phyloP scores from a whole-genome alignment of 1,284 basidiomycete species.

The Entoloma clypeatum region DNA sequence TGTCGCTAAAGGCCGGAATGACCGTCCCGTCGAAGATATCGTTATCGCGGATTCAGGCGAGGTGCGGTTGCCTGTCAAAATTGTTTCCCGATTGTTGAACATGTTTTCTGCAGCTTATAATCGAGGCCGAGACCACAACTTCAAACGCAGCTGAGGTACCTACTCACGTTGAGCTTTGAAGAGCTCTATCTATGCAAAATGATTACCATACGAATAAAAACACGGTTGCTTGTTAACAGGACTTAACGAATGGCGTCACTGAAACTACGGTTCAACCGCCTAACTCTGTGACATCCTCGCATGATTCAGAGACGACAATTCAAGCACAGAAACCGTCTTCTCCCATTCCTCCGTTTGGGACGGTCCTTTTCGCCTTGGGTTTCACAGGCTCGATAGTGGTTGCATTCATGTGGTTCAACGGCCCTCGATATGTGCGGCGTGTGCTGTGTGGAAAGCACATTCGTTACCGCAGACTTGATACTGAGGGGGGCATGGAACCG shows the following conservation, averaged over 20 bases:
- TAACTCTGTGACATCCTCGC: slow-evolving; percentile 8
- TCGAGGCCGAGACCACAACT: slow-evolving; percentile 39
- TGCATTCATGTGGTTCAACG: slow-evolving; percentile 58
- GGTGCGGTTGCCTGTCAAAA: slow-evolving; percentile 41
- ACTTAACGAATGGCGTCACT: slow-evolving; percentile 6
- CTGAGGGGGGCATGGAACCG: slow-evolving; percentile 49
- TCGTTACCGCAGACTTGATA: slow-evolving; percentile 46
- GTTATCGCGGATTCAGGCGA: slow-evolving; percentile 81
- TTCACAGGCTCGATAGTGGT: slow-evolving; percentile 45
- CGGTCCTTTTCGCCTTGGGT: slow-evolving; percentile 43
- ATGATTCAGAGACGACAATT: not conserved
- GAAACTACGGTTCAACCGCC: slow-evolving; percentile 11
- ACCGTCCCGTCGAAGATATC: slow-evolving; percentile 73
- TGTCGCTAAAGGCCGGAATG: slow-evolving; percentile 60
- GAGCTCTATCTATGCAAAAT: slow-evolving; percentile 37
- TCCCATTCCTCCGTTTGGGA: slow-evolving; percentile 34
- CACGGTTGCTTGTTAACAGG: slow-evolving; percentile 24
- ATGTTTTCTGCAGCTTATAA: slow-evolving; percentile 46
- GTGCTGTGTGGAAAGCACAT: slow-evolving; percentile 33
- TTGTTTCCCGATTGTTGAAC: slow-evolving; percentile 10
- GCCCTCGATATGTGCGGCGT: slow-evolving; percentile 42
- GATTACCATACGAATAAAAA: slow-evolving; percentile 53
- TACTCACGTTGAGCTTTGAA: slow-evolving; percentile 87
- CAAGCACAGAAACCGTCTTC: too few relatives aligned
- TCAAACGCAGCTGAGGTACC: slow-evolving; percentile 63